These are phyloP conservation scores for Batkoa obscura DNA, from an alignment of 371 early-diverging fungal genomes.

Conservation along the genomic window DNA sequence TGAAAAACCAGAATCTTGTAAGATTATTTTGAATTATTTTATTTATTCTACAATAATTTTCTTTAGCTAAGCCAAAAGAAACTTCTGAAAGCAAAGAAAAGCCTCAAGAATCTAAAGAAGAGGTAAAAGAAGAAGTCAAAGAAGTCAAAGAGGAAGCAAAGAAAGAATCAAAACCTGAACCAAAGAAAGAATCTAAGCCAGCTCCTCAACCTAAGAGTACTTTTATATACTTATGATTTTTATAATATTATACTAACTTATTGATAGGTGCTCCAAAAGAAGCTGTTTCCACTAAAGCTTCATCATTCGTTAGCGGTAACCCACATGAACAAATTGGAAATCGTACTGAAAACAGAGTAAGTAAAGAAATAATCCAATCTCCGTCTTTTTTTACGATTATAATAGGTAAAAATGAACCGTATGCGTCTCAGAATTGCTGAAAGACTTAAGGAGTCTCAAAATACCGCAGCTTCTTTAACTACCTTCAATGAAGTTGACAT, in stretches of 20 bases:
- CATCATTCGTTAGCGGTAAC: conserved; percentile 13
- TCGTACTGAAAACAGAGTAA: conserved; percentile 5
- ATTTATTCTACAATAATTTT: neutral
- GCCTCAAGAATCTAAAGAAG: neutral
- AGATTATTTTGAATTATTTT: neutral
- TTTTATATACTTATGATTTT: neutral
- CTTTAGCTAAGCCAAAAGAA: conserved; percentile 12
- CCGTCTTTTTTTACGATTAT: conserved; percentile 9
- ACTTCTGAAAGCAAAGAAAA: conserved; percentile 21
- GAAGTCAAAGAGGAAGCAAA: conserved; percentile 13
- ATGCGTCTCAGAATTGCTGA: conserved; percentile 89
- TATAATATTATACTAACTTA: conserved; percentile 10
- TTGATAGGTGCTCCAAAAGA: conserved; percentile 13
- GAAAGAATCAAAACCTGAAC: conserved; percentile 19
- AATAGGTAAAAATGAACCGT: conserved; percentile 85
- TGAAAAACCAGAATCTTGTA: conserved; percentile 37
- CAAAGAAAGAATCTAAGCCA: conserved; percentile 15
- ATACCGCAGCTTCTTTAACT: conserved; percentile 88
- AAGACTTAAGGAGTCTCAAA: conserved; percentile 91
- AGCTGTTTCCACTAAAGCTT: conserved; percentile 16
- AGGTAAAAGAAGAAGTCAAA: conserved; percentile 15
- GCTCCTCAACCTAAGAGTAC: neutral
- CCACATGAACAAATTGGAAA: conserved; percentile 7
- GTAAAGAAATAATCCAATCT: neutral
- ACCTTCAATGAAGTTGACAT: conserved; percentile 98